phyloP scores from a whole-genome alignment of 148 eudicot species.

The Euryodendron excelsum region DNA sequence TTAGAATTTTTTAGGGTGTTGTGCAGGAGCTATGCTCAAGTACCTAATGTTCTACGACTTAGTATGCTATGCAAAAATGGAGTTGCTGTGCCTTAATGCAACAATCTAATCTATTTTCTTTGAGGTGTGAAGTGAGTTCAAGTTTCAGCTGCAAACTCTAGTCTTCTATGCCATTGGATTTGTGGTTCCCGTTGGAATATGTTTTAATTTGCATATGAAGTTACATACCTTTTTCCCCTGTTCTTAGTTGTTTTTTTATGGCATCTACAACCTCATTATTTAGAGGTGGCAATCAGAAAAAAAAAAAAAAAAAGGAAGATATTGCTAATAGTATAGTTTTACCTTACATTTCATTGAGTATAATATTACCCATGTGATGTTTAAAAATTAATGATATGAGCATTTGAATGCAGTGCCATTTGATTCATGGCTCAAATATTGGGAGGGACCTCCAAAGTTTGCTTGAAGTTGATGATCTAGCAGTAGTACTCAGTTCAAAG shows the following conservation, averaged over 20 bases:
- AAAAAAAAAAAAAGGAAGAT: background rate
- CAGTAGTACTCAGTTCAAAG: constrained; percentile 66
- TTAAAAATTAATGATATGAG: background rate
- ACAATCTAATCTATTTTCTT: background rate
- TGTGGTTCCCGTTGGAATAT: background rate
- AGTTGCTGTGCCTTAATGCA: background rate
- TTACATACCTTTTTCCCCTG: background rate
- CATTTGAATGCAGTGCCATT: constrained; percentile 74
- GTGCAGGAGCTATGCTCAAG: background rate
- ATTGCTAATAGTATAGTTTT: background rate
- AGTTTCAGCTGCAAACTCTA: too few relatives aligned
- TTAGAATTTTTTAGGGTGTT: background rate
- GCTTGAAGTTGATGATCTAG: constrained; percentile 82
- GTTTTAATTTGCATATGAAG: background rate
- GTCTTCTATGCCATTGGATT: background rate
- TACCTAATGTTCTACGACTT: too few relatives aligned
- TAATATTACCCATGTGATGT: background rate
- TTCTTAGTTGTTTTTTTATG: background rate
- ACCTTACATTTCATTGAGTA: background rate
- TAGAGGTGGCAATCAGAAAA: background rate
- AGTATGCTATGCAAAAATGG: background rate
- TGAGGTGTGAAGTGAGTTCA: too few relatives aligned
- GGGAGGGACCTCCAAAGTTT: constrained; percentile 61
- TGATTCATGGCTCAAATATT: constrained; percentile 69
- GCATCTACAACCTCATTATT: background rate